Conservation (phyloP, 2,329 filamentous ascomycete species). For the Pseudogymnoascus sp. region DNA sequence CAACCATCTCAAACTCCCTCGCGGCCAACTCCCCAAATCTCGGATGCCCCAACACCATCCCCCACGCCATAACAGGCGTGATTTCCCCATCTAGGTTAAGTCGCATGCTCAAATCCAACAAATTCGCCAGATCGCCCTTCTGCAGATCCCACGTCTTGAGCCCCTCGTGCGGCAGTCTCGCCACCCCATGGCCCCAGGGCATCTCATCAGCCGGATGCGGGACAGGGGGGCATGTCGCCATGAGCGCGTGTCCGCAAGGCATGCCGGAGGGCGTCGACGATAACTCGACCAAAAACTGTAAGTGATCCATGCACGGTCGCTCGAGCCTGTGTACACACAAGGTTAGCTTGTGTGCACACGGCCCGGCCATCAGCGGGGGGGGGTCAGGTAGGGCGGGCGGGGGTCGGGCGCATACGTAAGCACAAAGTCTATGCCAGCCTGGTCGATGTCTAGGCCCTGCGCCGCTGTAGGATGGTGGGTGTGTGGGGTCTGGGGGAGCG, state of each 20-base stretch:
- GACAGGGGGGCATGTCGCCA: conserved; percentile 81
- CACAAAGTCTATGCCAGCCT: conserved; percentile 82
- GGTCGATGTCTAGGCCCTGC: conserved; percentile 57
- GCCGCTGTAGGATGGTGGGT: not conserved
- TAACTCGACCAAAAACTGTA: conserved; percentile 59
- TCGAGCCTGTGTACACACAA: conserved; percentile 58
- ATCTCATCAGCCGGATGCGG: conserved; percentile 33
- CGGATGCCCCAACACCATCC: conserved; percentile 66
- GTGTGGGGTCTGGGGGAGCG: not conserved
- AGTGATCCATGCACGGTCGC: conserved; percentile 85
- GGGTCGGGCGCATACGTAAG: conserved; percentile 63
- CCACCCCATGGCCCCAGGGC: conserved; percentile 40
- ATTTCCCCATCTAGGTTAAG: conserved; percentile 83
- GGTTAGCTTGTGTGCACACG: conserved; percentile 33
- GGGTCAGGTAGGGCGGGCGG: conserved; percentile 14
- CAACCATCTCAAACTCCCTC: conserved; percentile 63
- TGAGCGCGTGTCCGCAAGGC: conserved; percentile 81
- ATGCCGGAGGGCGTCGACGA: conserved; percentile 51
- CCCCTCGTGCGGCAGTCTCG: conserved; percentile 8
- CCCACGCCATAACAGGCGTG: conserved; percentile 92
- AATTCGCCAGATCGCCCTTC: conserved; percentile 66
- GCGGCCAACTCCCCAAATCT: conserved; percentile 55
- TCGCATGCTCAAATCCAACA: conserved; percentile 75
- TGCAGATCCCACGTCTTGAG: conserved; percentile 68
- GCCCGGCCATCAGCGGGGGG: not conserved